Evolutionary conservation across 1,284 basidiomycete species (phyloP), one percentile per base, ranked within the genome.

Genomic region (Cryptococcus neoformans): DNA sequence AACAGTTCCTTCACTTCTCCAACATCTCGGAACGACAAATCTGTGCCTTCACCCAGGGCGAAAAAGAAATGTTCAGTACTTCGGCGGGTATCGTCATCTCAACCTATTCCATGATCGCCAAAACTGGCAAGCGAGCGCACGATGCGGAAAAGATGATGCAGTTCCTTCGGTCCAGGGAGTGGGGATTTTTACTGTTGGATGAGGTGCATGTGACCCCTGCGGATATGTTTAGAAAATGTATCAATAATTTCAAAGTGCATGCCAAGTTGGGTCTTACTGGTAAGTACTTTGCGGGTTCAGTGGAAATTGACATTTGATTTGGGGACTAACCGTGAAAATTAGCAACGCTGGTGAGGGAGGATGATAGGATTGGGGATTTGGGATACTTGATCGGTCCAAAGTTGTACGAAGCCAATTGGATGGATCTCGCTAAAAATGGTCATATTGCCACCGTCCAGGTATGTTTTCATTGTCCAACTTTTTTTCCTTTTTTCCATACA

Each of bases 351-450:
- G 96, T 99, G 38, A 89, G 96, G 61, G 96, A 99, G 78, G 96
- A 99, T 73, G 96, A 99, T 76, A 98, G 98, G 81, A 99, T 99
- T 68, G 89, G 90, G 37, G 96, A 99, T 79, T 81, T 99, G 57
- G 98, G 98, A 74, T 99, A 98, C 74, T 90, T 99, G 84, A 98
- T 99, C 72, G 96, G 96, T 1, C 96, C 96, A 4, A 99, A 99
- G 80, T 83, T 99, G 46, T 99, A 99, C 76, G 96, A 99, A 79
- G 96, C 96, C 6, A 99, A 99, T 75, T 99, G 96, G 96, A 99
- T 99, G 95, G 96, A 99, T 77, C 85, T 99, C 64, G 96, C 96
- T 37, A 92, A 92, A 58, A 98, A 99, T 77, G 96, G 96, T 0
- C 96, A 99, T 76, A 99, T 99, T 72, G 96, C 96, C 4, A 99